Evolutionary conservation across 148 eudicot species (phyloP).

Genomic region (Selenicereus undatus): DNA sequence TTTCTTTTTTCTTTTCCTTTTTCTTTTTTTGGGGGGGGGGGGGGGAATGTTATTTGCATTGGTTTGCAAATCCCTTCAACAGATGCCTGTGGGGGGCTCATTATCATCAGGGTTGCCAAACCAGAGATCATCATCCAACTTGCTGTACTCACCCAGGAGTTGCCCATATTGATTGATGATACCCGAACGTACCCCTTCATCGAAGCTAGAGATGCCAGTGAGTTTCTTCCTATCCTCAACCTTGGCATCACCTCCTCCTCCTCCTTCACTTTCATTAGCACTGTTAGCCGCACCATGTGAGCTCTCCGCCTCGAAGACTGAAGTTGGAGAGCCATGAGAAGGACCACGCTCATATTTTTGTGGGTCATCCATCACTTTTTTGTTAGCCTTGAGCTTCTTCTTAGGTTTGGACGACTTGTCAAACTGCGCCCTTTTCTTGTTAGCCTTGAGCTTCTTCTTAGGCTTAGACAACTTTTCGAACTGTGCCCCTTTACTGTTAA

Average conservation of each 20-base stretch:
- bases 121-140: slow-evolving; percentile 24
- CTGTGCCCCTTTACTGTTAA: slow-evolving; percentile 11
- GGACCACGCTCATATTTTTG: background rate
- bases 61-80: background rate
- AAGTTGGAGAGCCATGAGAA: slow-evolving; percentile 24
- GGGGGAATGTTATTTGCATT: background rate
- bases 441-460: background rate
- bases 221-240: background rate
- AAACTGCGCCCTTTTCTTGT: background rate
- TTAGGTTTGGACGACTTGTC: background rate
- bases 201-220: slow-evolving; percentile 6
- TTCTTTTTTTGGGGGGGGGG: too few species aligned
- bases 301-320: slow-evolving; percentile 22
- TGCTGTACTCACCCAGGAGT: slow-evolving; percentile 21
- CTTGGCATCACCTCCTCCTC: background rate
- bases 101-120: slow-evolving; percentile 18
- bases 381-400: background rate
- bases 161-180: slow-evolving; percentile 20
- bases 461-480: background rate
- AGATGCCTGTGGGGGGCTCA: background rate
- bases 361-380: slow-evolving; percentile 4
- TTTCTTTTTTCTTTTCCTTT: too few species aligned
- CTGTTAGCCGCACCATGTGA: slow-evolving; percentile 1
- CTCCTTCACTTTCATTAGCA: slow-evolving; percentile 10
- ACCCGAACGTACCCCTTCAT: slow-evolving; percentile 9